Conservation (phyloP, 306 rosid species). For the Pyrus betulifolia region DNA sequence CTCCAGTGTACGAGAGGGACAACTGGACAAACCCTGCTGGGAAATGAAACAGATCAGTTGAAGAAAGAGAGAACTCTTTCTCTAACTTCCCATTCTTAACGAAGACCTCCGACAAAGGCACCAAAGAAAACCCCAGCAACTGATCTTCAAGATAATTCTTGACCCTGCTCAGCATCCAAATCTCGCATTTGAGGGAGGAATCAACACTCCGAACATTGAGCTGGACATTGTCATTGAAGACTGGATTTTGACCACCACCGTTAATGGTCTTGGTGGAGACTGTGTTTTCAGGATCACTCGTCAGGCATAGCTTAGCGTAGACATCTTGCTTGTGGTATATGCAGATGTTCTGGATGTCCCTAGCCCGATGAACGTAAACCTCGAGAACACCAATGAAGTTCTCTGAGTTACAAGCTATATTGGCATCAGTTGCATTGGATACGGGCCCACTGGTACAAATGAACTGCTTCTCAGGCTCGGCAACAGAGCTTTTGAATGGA, state of each 20-base stretch:
- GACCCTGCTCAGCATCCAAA: slow-evolving; percentile 97
- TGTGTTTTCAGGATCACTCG: slow-evolving; percentile 49
- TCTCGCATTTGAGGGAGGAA: slow-evolving; percentile 74
- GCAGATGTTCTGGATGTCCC: slow-evolving; percentile 94
- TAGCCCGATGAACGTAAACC: slow-evolving; percentile 71
- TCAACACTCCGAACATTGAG: slow-evolving; percentile 50
- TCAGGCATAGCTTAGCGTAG: slow-evolving; percentile 74
- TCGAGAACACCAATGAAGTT: slow-evolving; percentile 56
- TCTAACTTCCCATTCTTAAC: slow-evolving; percentile 58
- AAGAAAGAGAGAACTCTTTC: slow-evolving; percentile 88
- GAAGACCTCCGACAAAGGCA: slow-evolving; percentile 70
- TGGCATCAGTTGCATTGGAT: slow-evolving; percentile 44
- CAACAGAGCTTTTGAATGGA: slow-evolving; percentile 44
- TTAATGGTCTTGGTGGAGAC: slow-evolving; percentile 79
- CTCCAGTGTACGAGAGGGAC: slow-evolving; percentile 58
- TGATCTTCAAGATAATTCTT: slow-evolving; percentile 97
- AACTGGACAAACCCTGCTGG: slow-evolving; percentile 80
- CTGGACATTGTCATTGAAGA: slow-evolving; percentile 64
- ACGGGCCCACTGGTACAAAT: slow-evolving; percentile 9
- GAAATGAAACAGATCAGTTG: slow-evolving; percentile 86
- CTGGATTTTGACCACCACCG: slow-evolving; percentile 94
- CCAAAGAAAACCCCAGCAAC: slow-evolving; percentile 83
- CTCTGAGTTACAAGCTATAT: slow-evolving; percentile 20
- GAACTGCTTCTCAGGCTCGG: slow-evolving; percentile 36
- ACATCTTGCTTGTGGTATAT: slow-evolving; percentile 98